Base-by-base conservation (phyloP, 192 early-diverging fungal species). In the Podochytrium sp. region DNA sequence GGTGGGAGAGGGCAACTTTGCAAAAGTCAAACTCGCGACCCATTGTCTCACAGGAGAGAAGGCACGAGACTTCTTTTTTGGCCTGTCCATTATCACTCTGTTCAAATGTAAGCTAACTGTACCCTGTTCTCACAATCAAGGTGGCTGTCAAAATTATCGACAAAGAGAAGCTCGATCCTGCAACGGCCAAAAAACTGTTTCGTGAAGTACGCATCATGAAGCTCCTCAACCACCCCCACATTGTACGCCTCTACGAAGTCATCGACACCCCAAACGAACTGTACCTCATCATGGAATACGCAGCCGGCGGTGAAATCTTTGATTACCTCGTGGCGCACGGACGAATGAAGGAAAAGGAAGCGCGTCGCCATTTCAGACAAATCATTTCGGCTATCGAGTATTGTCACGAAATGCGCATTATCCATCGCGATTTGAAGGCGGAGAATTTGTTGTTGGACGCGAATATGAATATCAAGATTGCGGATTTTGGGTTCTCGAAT, bases 281-380 rank as follows among this genome's bases (percentile, higher is more conserved):
- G 55, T 89, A 84, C 62, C 75, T 89, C 20, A 78, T 89, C 63
- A 85, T 89, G 86, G 87, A 89, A 53, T 89, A 88, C 71, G 85
- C 81, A 2, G 52, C 84, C 18, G 86, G 87, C 49, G 87, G 87
- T 34, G 87, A 89, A 74, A 81, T 89, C 50, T 88, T 87, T 73
- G 87, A 89, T 76, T 89, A 89, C 77, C 75, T 89, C 29, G 87
- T 89, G 29, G 87, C 87, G 0, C 87, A 89, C 75, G 87, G 87
- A 1, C 34, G 84, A 18, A 88, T 89, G 87, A 89, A 89, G 67
- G 87, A 89, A 74, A 89, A 89, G 62, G 87, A 89, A 41, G 87
- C 87, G 5, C 80, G 87, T 5, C 59, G 81, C 39, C 77, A 78
- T 50, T 88, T 88, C 55, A 72, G 84, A 14, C 86, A 89, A 67